Evolutionary conservation across 2,329 filamentous ascomycete species (phyloP).

Genomic region (Alternaria angustiovoidea): DNA sequence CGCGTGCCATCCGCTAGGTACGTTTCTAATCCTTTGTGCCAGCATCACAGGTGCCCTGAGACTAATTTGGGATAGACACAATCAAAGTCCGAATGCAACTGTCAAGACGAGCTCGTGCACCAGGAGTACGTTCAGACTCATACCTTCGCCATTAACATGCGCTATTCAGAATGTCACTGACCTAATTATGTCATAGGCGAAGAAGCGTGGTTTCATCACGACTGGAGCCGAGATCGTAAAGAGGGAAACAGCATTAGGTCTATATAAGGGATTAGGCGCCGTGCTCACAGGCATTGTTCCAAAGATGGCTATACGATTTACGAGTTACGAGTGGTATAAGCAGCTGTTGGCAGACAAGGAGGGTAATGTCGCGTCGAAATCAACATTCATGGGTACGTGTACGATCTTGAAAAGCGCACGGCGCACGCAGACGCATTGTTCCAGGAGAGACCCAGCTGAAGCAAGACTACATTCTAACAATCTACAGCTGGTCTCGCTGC

Average conservation of each 20-base stretch:
- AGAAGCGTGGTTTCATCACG: constrained; percentile 84
- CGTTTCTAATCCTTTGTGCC: constrained; percentile 31
- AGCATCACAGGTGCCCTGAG: neutral
- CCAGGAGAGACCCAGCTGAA: neutral
- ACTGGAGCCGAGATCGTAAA: constrained; percentile 88
- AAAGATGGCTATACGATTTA: constrained; percentile 99
- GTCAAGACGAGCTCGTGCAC: constrained; percentile 81
- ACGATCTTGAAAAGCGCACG: neutral
- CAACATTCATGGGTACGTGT: constrained; percentile 74
- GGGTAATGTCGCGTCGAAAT: constrained; percentile 72
- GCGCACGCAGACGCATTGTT: neutral
- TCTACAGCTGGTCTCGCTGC: constrained; percentile 80
- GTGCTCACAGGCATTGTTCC: constrained; percentile 96
- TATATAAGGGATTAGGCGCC: constrained; percentile 98
- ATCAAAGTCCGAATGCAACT: constrained; percentile 99
- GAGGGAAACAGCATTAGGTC: constrained; percentile 87
- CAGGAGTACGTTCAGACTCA: constrained; percentile 69
- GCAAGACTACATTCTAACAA: constrained; percentile 20
- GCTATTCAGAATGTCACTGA: constrained; percentile 15
- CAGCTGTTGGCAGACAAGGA: constrained; percentile 74
- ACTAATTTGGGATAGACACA: constrained; percentile 69
- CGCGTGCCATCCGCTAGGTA: constrained; percentile 91
- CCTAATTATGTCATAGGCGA: constrained; percentile 55
- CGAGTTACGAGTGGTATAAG: constrained; percentile 96
- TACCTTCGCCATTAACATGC: neutral